Evolutionary conservation across 2,329 filamentous ascomycete genomes (phyloP), one percentile per base, ranked within the genome.

Genomic region (Elsinoe arachidis): DNA sequence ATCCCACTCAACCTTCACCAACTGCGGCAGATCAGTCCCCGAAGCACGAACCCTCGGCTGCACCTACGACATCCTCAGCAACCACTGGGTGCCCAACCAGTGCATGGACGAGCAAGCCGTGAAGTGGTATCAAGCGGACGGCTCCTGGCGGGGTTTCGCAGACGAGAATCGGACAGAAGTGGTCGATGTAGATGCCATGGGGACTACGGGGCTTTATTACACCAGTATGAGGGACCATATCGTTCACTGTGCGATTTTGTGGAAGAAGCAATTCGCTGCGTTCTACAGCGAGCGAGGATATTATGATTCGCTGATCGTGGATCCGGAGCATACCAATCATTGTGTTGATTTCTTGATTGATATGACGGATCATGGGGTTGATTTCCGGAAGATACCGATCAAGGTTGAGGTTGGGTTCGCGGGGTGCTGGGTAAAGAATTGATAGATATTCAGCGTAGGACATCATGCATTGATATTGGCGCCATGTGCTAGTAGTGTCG

Each of bases 271-370:
- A 15, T 47, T 47, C 21, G 21, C 21, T 15, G 44, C 44, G 17
- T 47, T 47, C 14, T 47, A 47, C 44, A 7, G n/a, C 21, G 44
- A 47, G 26, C 7, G 44, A 30, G 44, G 21, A 21, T 26, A 30
- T 15, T 47, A 47, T 33, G 44, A 47, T 47, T 47, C 44, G 10
- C 10, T 47, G 10, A 47, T 47, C 21, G 21, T 47, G 6, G 44
- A 47, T 30, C 44, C 44, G 17, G 26, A 47, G 21, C 44, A 47
- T 15, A 47, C 44, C 11, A 17, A 47, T 23, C 44, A 47, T 15
- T 47, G 44, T 23, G 44, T 33, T n/a, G 44, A 47, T 26, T 47
- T 47, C 21, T 33, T 47, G 44, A 47, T 47, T 17, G 44, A 47
- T 47, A 47, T 47, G 44, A 47, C 44, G 21, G 44, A 47, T 33